Evolutionary conservation across 2,329 filamentous ascomycete species (phyloP), one percentile per base, ranked within the genome.

Genomic region (Zymoseptoria pseudotritici): DNA sequence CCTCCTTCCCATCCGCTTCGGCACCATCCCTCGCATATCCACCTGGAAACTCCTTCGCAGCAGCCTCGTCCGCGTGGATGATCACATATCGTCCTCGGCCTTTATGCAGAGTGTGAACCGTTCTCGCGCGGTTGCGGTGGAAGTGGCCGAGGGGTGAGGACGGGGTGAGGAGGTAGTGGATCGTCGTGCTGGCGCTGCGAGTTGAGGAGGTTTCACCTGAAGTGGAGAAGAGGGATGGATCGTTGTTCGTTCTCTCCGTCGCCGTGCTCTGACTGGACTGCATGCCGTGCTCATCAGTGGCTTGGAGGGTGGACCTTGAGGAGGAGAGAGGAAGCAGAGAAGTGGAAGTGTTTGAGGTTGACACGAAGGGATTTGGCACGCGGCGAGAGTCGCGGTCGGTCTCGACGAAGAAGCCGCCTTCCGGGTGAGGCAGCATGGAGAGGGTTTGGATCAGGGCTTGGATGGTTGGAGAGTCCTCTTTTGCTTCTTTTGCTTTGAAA

Each of bases 91-190:
- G 73, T 0, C 84, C 86, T 0, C 85, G 73, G 0, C 86, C 86
- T 8, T 79, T 76, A 68, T 89, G 85, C 22, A 88, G 75, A 0
- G 84, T 86, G 70, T 90, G 86, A 24, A 88, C 80, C 10, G 66
- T 68, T 3, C 59, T 36, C 4, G 53, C 59, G 3, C 46, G 17
- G 65, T 88, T 88, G 21, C 83, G 77, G 69, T 90, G 86, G 66
- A 88, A 88, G 19, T 76, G 75, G 0, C 86, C 85, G 61, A 83
- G 74, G 0, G 84, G 82, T 0, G 75, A 77, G 20, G 66, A 66
- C 0, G 83, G 80, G 0, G 83, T 86, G 46, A 90, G 75, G 53
- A 86, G 76, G 70, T 90, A 89, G 72, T 80, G 83, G 56, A 89
- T 89, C 1, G 78, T 80, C 0, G 85, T 87, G 58, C 79, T 83